Evolutionary conservation across 208 protist genomes (phyloP), one percentile per base, ranked within the genome.

Genomic region (Wallacemonas sp.): DNA sequence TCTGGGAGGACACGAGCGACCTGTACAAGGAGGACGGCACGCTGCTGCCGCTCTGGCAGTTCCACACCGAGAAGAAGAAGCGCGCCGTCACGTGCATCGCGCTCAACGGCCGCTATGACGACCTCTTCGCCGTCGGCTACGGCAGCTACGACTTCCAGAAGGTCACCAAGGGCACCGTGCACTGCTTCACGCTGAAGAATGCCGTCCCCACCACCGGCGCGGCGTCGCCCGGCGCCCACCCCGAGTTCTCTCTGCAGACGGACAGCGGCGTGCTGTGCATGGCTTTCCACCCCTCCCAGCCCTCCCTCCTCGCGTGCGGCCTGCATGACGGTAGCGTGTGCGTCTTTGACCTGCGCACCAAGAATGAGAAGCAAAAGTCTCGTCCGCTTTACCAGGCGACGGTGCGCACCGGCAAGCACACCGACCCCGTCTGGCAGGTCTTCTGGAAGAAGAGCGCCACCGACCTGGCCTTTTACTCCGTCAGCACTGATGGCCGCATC

Each of bases 131-230:
- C 3, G 97, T 99, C 8, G 95, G 97, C 42, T 99, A 98, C 72
- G 98, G 98, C 66, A 98, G 91, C 64, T 99, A 99, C 86, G 97
- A 99, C 74, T 99, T 99, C 75, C 91, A 97, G 70, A 93, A 98
- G 80, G 94, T 96, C 62, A 76, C 82, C n/a, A 87, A 87, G 44
- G 98, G 98, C 44, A 69, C 91, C 5, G 86, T 99, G 31, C 91
- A 95, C 72, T 95, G 93, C 74, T 99, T 96, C 81, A 97, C 98
- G n/a, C 81, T 99, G 14, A 99, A 99, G 82, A 99, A 98, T 74
- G 86, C 89, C 20, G 87, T 97, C 25, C 91, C 91, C 11, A 89
- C 87, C n/a, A 61, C 66, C 4, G 82, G 81, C 5, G 57, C 67
- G 29, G 45, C 68, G n/a, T 61, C 59, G 41, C 44, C 70, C 16